phyloP scores from a whole-genome alignment of 192 early-diverging fungal species.

The Backusella parvicylindrica region DNA sequence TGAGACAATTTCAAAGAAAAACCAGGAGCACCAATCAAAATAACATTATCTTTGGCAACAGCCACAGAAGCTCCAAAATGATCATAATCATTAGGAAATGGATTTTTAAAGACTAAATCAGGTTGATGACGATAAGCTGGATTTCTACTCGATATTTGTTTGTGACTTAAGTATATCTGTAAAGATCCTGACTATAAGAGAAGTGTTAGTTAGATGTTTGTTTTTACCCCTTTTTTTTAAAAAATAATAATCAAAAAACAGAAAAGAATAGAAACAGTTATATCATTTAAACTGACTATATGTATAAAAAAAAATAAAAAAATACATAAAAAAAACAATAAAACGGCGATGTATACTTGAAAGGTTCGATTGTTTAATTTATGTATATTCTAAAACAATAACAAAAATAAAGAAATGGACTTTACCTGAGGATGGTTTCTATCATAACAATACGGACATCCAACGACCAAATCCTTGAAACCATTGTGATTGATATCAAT shows the following conservation, averaged over 20 bases:
- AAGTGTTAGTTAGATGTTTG: constrained; percentile 1
- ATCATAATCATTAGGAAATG: constrained; percentile 12
- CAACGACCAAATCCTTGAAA: constrained; percentile 61
- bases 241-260: neutral
- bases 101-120: constrained; percentile 6
- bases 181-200: constrained; percentile 42
- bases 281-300: neutral
- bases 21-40: constrained; percentile 36
- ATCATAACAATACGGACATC: constrained; percentile 50
- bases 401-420: constrained; percentile 2
- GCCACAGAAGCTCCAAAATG: constrained; percentile 29
- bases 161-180: constrained; percentile 36
- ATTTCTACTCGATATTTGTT: neutral
- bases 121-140: neutral
- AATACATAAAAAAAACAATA: neutral
- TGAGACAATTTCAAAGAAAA: constrained; percentile 3
- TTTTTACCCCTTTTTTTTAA: neutral
- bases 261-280: neutral
- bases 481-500: constrained; percentile 65
- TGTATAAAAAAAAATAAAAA: neutral
- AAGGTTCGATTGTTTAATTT: neutral
- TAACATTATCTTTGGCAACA: neutral
- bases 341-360: neutral
- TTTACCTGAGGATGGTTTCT: neutral
- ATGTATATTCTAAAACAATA: constrained; percentile 3